Conservation (phyloP, 1,284 basidiomycete species). For the Pseudozyma hubeiensis region DNA sequence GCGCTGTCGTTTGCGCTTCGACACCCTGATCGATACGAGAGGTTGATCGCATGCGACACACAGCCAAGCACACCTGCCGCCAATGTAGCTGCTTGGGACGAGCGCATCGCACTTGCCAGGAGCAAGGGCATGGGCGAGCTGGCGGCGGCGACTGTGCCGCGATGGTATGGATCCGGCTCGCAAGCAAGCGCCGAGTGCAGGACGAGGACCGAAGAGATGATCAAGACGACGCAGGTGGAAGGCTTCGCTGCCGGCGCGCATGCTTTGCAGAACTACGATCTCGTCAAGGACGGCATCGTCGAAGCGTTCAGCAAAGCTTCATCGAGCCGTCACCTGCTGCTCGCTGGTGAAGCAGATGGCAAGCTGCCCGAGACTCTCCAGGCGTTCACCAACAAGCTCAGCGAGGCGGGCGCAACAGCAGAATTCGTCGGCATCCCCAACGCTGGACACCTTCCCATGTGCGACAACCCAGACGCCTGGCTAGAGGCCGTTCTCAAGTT, state of each 20-base stretch:
- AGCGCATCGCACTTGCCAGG: conserved; percentile 69
- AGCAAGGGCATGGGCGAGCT: conserved; percentile 65
- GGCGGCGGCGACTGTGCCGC: conserved; percentile 69
- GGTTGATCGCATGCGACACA: conserved; percentile 70
- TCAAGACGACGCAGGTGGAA: conserved; percentile 67
- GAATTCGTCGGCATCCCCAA: conserved; percentile 64
- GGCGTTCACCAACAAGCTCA: conserved; percentile 64
- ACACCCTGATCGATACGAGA: conserved; percentile 64
- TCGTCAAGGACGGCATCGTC: conserved; percentile 65
- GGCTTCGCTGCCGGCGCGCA: conserved; percentile 69
- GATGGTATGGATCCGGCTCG: conserved; percentile 69
- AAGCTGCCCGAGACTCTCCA: conserved; percentile 69
- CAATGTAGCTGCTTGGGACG: conserved; percentile 70
- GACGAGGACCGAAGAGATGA: conserved; percentile 55
- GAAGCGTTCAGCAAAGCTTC: conserved; percentile 47
- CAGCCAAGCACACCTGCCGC: conserved; percentile 70
- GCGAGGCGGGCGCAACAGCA: conserved; percentile 57
- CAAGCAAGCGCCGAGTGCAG: conserved; percentile 52
- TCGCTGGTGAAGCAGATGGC: conserved; percentile 70
- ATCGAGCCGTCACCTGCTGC: conserved; percentile 59
- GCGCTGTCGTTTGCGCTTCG: conserved; percentile 69
- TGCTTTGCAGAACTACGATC: conserved; percentile 70
- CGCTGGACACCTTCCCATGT: conserved; percentile 70
- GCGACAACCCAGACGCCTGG: conserved; percentile 68
- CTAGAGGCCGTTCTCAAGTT: conserved; percentile 39